phyloP scores from a whole-genome alignment of 2,329 filamentous ascomycete genomes.

The Chrysosphaeria jannelii region DNA sequence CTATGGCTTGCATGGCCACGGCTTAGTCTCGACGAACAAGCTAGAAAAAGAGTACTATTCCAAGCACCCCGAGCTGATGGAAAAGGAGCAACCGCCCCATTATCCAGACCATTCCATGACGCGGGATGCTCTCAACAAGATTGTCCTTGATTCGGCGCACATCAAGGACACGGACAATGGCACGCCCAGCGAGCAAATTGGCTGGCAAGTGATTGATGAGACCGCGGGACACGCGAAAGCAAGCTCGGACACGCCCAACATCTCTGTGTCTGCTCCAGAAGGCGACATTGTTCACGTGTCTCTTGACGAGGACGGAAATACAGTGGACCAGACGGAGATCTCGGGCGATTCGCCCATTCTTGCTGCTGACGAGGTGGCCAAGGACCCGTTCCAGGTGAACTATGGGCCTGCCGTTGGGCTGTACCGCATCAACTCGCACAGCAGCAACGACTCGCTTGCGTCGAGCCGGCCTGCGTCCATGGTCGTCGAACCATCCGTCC shows the following conservation, averaged over 20 bases:
- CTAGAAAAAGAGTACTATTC: constrained; percentile 81
- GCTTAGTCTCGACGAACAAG: constrained; percentile 41
- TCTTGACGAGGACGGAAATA: constrained; percentile 14
- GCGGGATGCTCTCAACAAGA: constrained; percentile 67
- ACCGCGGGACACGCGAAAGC: too few relatives aligned
- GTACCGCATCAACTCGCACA: constrained; percentile 26
- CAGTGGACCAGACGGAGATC: constrained; percentile 14
- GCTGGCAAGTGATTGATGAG: constrained; percentile 63
- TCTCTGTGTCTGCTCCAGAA: constrained; percentile 7
- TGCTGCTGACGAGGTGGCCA: constrained; percentile 61
- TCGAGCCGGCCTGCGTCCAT: constrained; percentile 14
- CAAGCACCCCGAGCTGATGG: constrained; percentile 58
- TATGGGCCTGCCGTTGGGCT: constrained; percentile 60
- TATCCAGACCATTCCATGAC: constrained; percentile 49
- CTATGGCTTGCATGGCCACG: constrained; percentile 80
- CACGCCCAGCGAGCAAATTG: constrained; percentile 74
- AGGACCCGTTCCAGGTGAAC: constrained; percentile 34
- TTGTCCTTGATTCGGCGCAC: constrained; percentile 43
- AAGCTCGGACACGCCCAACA: constrained; percentile 7
- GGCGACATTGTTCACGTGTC: constrained; percentile 33
- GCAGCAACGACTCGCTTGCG: constrained; percentile 15
- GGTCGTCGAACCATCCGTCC: constrained; percentile 11
- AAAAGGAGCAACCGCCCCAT: constrained; percentile 36
- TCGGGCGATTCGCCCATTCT: constrained; percentile 53
- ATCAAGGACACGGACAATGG: constrained; percentile 33